phyloP scores from a whole-genome alignment of 768 basidiomycete species.

The Trametes cubensis region DNA sequence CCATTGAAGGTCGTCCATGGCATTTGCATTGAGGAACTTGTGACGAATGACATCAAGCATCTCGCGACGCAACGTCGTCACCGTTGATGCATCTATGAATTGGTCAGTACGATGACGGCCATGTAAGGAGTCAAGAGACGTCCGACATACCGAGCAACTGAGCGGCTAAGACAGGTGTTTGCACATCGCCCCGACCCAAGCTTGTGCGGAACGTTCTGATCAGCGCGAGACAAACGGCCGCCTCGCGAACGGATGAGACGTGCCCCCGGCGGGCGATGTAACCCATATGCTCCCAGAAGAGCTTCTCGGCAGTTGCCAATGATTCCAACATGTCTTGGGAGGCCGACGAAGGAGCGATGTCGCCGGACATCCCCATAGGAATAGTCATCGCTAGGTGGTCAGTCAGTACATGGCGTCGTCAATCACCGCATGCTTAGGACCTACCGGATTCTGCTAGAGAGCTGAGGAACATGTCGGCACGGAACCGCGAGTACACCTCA shows the following conservation, averaged over 20 bases:
- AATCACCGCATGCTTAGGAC: conserved; percentile 32
- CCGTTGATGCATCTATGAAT: conserved; percentile 65
- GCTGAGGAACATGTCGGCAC: conserved; percentile 85
- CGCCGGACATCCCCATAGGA: conserved; percentile 73
- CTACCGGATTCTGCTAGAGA: conserved; percentile 89
- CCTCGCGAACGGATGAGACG: conserved; percentile 74
- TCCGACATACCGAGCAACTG: conserved; percentile 57
- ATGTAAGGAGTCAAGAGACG: too few relatives aligned
- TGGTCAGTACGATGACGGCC: background rate
- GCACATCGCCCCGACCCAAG: conserved; percentile 59
- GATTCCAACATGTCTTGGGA: conserved; percentile 60
- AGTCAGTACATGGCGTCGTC: background rate
- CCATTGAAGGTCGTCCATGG: conserved; percentile 75
- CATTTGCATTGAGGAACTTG: conserved; percentile 55
- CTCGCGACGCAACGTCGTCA: conserved; percentile 83
- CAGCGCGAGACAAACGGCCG: conserved; percentile 67
- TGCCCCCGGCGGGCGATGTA: conserved; percentile 59
- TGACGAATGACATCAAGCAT: conserved; percentile 78
- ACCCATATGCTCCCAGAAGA: conserved; percentile 68
- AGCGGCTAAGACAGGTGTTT: conserved; percentile 58
- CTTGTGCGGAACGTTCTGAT: conserved; percentile 80
- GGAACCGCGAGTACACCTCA: conserved; percentile 76
- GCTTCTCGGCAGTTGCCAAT: conserved; percentile 67
- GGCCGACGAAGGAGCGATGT: conserved; percentile 44
- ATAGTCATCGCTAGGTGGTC: conserved; percentile 69